phyloP scores from a whole-genome alignment of 2,329 filamentous ascomycete species.

The Fusarium sp. region DNA sequence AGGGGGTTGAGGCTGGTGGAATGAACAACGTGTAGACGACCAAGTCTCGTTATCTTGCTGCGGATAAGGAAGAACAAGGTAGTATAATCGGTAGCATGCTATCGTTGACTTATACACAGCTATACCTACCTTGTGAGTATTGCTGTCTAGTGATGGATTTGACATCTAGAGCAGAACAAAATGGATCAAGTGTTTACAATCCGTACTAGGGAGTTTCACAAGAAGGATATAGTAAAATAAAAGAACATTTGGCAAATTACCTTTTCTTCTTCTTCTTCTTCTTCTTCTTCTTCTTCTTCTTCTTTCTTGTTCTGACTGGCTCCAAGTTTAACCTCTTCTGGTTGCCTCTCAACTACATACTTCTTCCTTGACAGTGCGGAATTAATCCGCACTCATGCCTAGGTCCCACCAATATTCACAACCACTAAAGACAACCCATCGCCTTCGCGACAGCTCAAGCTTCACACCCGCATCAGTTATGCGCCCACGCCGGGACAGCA shows the following conservation, averaged over 20 bases:
- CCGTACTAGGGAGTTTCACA: too few relatives aligned
- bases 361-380: conserved; percentile 12
- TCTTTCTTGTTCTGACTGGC: neutral
- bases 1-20: conserved; percentile 54
- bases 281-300: neutral
- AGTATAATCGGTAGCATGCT: too few relatives aligned
- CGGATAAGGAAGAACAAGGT: too few relatives aligned
- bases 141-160: neutral
- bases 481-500: conserved; percentile 13
- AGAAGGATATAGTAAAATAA: too few relatives aligned
- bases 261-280: neutral
- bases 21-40: conserved; percentile 45
- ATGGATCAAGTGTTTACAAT: too few relatives aligned
- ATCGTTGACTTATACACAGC: neutral
- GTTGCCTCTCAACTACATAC: neutral
- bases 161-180: neutral
- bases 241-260: neutral
- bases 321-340: too few relatives aligned
- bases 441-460: conserved; percentile 29
- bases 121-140: neutral
- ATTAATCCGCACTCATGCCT: conserved; percentile 20
- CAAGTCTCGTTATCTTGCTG: too few relatives aligned
- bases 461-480: conserved; percentile 17
- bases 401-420: conserved; percentile 26
- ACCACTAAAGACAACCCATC: conserved; percentile 5